Percentiles rank a stretch among this genome's conserved stretches.
Conservation (phyloP, 23 red algal genomes). For the Gracilaria caudata region DNA sequence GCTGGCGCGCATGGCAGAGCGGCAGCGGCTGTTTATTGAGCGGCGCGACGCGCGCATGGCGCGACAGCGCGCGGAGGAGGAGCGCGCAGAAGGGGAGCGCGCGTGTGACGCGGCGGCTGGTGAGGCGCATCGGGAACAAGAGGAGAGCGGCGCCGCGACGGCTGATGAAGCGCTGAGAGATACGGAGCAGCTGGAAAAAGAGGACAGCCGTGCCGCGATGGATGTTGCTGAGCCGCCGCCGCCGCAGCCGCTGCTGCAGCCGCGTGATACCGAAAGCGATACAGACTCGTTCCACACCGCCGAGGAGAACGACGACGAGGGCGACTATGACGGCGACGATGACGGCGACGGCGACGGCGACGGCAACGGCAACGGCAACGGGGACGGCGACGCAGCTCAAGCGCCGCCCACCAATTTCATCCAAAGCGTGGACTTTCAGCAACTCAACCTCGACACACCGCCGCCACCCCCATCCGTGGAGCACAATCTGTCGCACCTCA, state of each 20-base stretch:
- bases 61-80: background rate
- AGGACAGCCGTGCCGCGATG: background rate
- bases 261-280: conserved; percentile 32
- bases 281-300: conserved; percentile 68
- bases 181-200: background rate
- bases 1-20: conserved; percentile 16
- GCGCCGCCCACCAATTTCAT: background rate
- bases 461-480: background rate
- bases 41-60: background rate
- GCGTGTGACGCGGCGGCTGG: background rate
- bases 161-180: background rate
- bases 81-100: background rate
- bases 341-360: no score
- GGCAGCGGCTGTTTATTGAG: conserved; percentile 22
- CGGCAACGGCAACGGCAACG: background rate
- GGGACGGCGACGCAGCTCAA: background rate
- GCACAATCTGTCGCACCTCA: background rate
- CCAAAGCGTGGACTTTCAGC: background rate
- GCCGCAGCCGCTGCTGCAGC: background rate
- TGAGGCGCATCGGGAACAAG: background rate
- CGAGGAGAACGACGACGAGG: conserved; percentile 14
- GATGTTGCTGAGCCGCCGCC: background rate
- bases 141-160: background rate
- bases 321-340: no score
- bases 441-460: background rate